A percentile compares a stretch with the other conserved stretches of the same genome.
phyloP scores from a whole-genome alignment of 768 basidiomycete genomes.

The Amanita rubescens region DNA sequence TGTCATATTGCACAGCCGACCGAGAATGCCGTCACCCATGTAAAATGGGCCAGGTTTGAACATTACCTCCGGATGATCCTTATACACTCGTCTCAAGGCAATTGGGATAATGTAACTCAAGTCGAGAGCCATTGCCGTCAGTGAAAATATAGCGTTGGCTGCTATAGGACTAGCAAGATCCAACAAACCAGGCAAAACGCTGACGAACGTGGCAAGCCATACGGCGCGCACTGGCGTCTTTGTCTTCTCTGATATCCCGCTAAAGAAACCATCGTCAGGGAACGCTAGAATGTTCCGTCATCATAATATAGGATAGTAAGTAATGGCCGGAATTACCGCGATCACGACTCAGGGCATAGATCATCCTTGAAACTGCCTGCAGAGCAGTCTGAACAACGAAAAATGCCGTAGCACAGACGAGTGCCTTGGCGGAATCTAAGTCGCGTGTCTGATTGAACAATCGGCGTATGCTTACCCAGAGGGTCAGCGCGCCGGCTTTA shows the following conservation, averaged over 20 bases:
- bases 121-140: slow-evolving; percentile 74
- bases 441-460: neutral
- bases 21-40: slow-evolving; percentile 64
- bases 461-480: slow-evolving; percentile 50
- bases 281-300: slow-evolving; percentile 35
- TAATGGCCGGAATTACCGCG: slow-evolving; percentile 33
- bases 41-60: slow-evolving; percentile 87
- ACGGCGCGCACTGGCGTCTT: slow-evolving; percentile 74
- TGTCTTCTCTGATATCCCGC: slow-evolving; percentile 52
- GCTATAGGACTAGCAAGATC: slow-evolving; percentile 73
- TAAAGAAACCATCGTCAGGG: slow-evolving; percentile 75
- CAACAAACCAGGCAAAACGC: slow-evolving; percentile 64
- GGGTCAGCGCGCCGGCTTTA: slow-evolving; percentile 62
- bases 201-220: slow-evolving; percentile 61
- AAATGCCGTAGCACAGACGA: slow-evolving; percentile 82
- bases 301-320: neutral
- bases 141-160: slow-evolving; percentile 74
- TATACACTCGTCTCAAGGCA: slow-evolving; percentile 58
- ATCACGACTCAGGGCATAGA: slow-evolving; percentile 83
- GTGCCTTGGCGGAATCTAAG: slow-evolving; percentile 30
- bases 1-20: slow-evolving; percentile 51
- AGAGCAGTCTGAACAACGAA: slow-evolving; percentile 77
- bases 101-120: slow-evolving; percentile 81
- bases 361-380: slow-evolving; percentile 75
- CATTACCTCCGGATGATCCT: slow-evolving; percentile 70